These are phyloP conservation scores for Chaetomium olivaceum DNA, from an alignment of 2,329 filamentous ascomycete species.

Conservation along the genomic window DNA sequence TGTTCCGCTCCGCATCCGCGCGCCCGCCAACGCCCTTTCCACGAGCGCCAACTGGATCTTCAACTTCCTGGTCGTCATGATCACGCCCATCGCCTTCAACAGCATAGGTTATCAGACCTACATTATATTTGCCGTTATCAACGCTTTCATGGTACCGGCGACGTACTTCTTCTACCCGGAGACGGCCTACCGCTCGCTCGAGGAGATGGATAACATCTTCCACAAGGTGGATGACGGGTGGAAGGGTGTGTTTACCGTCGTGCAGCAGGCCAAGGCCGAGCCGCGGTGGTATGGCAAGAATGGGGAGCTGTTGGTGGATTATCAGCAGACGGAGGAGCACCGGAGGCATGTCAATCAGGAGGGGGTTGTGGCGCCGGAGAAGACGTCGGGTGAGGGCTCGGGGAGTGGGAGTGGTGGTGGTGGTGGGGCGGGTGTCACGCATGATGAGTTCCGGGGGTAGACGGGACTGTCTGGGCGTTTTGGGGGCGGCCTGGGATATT, in stretches of 20 bases:
- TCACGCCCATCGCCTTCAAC: slow-evolving; percentile 64
- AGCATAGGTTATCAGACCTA: slow-evolving; percentile 53
- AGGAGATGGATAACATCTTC: slow-evolving; percentile 68
- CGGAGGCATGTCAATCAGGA: not conserved
- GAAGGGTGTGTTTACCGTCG: slow-evolving; percentile 44
- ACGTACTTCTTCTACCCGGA: slow-evolving; percentile 66
- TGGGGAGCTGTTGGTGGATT: slow-evolving; percentile 55
- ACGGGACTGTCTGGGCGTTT: not conserved
- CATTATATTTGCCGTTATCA: slow-evolving; percentile 67
- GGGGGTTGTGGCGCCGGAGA: not conserved
- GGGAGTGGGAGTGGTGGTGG: not conserved
- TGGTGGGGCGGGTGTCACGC: not conserved
- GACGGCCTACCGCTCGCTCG: slow-evolving; percentile 62
- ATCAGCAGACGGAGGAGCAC: slow-evolving; percentile 40
- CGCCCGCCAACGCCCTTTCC: slow-evolving; percentile 60
- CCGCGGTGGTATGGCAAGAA: slow-evolving; percentile 60
- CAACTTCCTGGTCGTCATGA: slow-evolving; percentile 56
- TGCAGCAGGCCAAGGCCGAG: slow-evolving; percentile 47
- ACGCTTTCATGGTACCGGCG: slow-evolving; percentile 58
- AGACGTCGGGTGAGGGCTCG: not conserved
- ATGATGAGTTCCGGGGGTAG: slow-evolving; percentile 8
- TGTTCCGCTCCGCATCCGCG: slow-evolving; percentile 52
- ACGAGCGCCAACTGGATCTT: slow-evolving; percentile 62
- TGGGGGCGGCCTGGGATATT: not conserved
- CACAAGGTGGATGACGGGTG: slow-evolving; percentile 51